Conservation (phyloP, 495 filamentous ascomycete genomes). For the Hypoxylon trugodes region DNA sequence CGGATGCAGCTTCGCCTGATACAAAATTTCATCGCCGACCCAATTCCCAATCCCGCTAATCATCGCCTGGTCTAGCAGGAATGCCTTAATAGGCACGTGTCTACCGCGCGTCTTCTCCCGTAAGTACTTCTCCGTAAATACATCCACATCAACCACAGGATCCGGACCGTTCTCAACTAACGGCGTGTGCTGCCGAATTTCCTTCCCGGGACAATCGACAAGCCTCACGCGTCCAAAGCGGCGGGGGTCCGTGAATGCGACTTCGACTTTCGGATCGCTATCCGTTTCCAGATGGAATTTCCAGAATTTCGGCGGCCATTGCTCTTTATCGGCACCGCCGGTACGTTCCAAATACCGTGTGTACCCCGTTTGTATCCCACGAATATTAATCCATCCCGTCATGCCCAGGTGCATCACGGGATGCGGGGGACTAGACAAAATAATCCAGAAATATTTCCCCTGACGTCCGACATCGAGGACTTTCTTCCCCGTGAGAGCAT, state of each 20-base stretch:
- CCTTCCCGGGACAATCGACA: conserved; percentile 76
- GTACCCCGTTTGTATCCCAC: conserved; percentile 75
- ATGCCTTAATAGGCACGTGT: conserved; percentile 83
- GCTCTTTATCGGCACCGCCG: conserved; percentile 61
- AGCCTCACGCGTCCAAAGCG: conserved; percentile 80
- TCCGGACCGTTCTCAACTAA: conserved; percentile 93
- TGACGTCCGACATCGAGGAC: conserved; percentile 79
- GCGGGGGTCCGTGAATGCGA: conserved; percentile 84
- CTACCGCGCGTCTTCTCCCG: conserved; percentile 71
- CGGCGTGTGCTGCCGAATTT: conserved; percentile 80
- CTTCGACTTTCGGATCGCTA: conserved; percentile 64
- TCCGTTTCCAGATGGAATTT: conserved; percentile 82
- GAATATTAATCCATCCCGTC: conserved; percentile 87
- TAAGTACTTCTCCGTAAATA: conserved; percentile 78
- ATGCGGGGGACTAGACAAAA: conserved; percentile 72
- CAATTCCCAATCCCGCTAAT: conserved; percentile 96
- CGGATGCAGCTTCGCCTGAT: conserved; percentile 85
- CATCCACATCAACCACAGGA: conserved; percentile 81
- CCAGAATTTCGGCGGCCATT: conserved; percentile 91
- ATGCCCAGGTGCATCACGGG: conserved; percentile 93
- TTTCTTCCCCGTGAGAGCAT: conserved; percentile 78
- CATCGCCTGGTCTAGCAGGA: conserved; percentile 87
- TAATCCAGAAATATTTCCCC: conserved; percentile 93
- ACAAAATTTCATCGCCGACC: conserved; percentile 94
- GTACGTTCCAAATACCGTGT: conserved; percentile 71